Evolutionary conservation across 2,329 filamentous ascomycete genomes (phyloP), one percentile per base, ranked within the genome.

Genomic region (Claviceps pusilla): DNA sequence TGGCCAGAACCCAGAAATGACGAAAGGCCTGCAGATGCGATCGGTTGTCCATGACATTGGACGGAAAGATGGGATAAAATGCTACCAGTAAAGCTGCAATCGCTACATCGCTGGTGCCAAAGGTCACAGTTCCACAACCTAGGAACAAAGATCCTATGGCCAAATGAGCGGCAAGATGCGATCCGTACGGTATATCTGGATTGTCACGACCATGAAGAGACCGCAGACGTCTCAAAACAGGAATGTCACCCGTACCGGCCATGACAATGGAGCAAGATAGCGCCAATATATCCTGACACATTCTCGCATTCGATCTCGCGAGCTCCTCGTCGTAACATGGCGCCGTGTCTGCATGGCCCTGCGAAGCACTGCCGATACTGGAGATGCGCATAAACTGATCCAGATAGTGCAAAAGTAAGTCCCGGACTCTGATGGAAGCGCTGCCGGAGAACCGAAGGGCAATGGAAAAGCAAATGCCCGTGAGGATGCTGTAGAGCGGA

Each of bases 21-120:
- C 94, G 83, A 72, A 98, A 93, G 3, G 94, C 93, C 71, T 98
- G 93, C 6, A 98, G 76, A 63, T 98, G 93, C 11, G 89, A 89
- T 59, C 87, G 86, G 65, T 97, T 97, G 70, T 98, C 93, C 63
- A 95, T 86, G 2, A 97, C 87, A 35, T 82, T 85, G 10, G 81
- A 85, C 0, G 93, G 93, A 66, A 95, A 96, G 24, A 96, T 77
- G 0, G 93, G 93, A 64, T 98, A 98, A 67, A 98, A 95, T 1
- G 93, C 86, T 47, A 93, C 84, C 7, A 98, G 79, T 7, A 98
- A 75, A 12, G 88, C 82, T 1, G 89, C 91, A 50, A 95, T 83
- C 10, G 91, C 90, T 53, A 94, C 74, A 64, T 96, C 85, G 42
- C 86, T 91, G 4, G 88, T 94, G 54, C 88, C 86, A 64, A 98